Base-by-base conservation (phyloP, 2,329 filamentous ascomycete genomes). In the Penicillium sp. region DNA sequence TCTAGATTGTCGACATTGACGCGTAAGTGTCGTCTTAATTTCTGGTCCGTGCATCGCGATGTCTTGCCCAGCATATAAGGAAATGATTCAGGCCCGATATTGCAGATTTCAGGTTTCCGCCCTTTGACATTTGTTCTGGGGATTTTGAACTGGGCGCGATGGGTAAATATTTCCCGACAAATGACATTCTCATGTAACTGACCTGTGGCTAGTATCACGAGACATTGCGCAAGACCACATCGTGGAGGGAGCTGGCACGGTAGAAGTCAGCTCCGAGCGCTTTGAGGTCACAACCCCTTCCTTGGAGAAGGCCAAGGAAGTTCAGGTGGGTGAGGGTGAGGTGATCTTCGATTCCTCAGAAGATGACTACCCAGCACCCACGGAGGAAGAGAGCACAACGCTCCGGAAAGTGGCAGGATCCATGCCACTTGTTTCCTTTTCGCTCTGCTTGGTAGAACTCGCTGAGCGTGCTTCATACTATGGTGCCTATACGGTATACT, bases 381-480 rank as follows among this genome's bases (percentile, higher is more conserved):
- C 80, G 0, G 74, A 78, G 7, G 80, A 83, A 46, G 81, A 85
- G 62, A 59, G 64, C 3, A 55, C 54, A 2, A 78, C 73, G 1
- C 69, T 85, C 14, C 78, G 81, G 23, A 80, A 77, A 55, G 76
- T 84, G 8, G 73, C 83, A n/a, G 83, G 77, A 42, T 72, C 65
- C 2, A 75, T 87, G 2, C 83, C 85, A 1, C 56, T 73, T 13
- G 74, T 82, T 3, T 79, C 83, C n/a, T 88, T 84, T 63, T 65
- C 83, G 3, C 80, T 87, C 29, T 87, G 84, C 59, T 62, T 82
- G 7, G 83, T 86, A 42, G 85, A 87, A 61, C 83, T 87, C 58
- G 83, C 82, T 54, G 85, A 88, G 67, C 77, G 85, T 54, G 84
- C 84, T 3, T 86, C 83, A 0, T 87, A 83, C 75, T 86, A 85